These are phyloP conservation scores for Pseudopithomyces chartarum DNA, from an alignment of 2,329 filamentous ascomycete genomes.

Conservation along the genomic window DNA sequence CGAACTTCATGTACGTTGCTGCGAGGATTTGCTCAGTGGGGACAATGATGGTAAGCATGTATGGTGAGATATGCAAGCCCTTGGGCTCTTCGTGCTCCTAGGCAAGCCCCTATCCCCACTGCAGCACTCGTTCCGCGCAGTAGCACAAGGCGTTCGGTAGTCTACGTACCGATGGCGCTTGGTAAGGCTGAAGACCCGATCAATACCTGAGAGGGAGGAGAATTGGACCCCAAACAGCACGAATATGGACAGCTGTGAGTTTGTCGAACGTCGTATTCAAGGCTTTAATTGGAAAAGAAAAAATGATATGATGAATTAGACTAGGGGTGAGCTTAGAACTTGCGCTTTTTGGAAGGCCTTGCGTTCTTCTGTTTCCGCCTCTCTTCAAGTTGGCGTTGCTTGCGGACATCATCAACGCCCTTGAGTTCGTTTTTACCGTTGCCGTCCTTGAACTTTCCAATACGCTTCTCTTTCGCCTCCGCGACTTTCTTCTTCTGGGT, in stretches of 20 bases:
- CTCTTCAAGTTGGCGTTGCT: slow-evolving; percentile 78
- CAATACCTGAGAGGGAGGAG: background rate
- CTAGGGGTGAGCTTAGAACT: slow-evolving; percentile 33
- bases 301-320: slow-evolving; percentile 14
- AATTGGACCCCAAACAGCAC: too few relatives aligned
- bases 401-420: slow-evolving; percentile 81
- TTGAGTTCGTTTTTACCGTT: slow-evolving; percentile 78
- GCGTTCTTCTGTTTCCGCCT: slow-evolving; percentile 85
- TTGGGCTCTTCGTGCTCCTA: background rate
- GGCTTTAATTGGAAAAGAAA: background rate
- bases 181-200: slow-evolving; percentile 3
- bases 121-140: background rate
- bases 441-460: slow-evolving; percentile 75
- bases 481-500: slow-evolving; percentile 87
- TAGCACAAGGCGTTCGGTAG: background rate
- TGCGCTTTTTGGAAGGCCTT: slow-evolving; percentile 70
- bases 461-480: slow-evolving; percentile 82
- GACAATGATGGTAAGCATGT: slow-evolving; percentile 7
- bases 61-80: slow-evolving; percentile 2
- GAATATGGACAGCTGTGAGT: background rate
- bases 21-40: slow-evolving; percentile 9
- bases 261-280: background rate
- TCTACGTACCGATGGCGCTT: slow-evolving; percentile 3
- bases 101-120: background rate
- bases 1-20: background rate